Base-by-base conservation (phyloP, 805 yeast genomes). In the Cyberlindnera xylosilytica region DNA sequence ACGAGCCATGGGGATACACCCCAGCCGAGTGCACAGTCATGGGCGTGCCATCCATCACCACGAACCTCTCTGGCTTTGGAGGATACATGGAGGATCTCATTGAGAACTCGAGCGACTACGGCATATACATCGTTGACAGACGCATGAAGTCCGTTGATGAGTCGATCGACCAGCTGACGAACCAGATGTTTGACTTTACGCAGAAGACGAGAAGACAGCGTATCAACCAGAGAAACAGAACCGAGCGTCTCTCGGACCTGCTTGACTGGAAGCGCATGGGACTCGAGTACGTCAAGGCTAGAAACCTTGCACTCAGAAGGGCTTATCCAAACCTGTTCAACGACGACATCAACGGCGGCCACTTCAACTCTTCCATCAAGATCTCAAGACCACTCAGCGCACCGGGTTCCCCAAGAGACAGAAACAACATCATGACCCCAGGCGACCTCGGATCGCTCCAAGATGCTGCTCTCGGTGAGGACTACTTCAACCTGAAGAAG, bases 211-310 rank as follows among this genome's bases (percentile, higher is more conserved):
- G 97, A 66, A 85, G 99, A 68, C 97, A 93, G 66, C 79, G 99
- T 68, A 91, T 91, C 68, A 93, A 93, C 66, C 98, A 91, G 72
- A 82, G 99, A 70, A 91, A 91, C 66, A 79, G 99, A 65, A 93
- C 97, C 22, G 99, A 91, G 69, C 76, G 99, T 54, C 74, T 91
- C 49, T 81, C 93, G 38, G 98, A 93, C 63, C 68, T 91, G 56
- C 76, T 91, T 47, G 99, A 91, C 69, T 91, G 99, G 99, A 87
- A 86, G 66, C 78, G 98, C 58, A 90, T 91, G 98, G 99, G 99
- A 0, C 71, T 91, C 40, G 99, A 93, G 65, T 91, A 91, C 64
- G 81, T 87, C 57, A 91, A 91, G 70, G 98, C 98, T 13, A 80
- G 98, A 58, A 89, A 87, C 58, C 75, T 91, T 55, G 88, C 97